Evolutionary conservation across 176 grass and related monocot genomes (phyloP).

Genomic region (Lolium perenne): DNA sequence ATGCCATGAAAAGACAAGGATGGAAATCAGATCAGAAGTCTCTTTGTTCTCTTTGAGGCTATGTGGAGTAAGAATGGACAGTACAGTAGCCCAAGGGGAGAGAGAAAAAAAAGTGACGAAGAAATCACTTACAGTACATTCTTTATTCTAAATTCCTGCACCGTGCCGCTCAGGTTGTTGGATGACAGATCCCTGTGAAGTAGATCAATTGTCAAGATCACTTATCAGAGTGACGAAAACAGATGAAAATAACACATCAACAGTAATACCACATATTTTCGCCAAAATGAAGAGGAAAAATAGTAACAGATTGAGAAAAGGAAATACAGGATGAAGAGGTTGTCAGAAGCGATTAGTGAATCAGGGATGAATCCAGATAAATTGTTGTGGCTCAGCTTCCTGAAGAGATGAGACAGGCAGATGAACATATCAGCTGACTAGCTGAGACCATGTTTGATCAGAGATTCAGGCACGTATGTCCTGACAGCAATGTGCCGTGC

Average conservation of each 20-base stretch:
- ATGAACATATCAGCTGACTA: not conserved
- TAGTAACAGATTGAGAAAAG: not conserved
- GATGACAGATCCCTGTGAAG: constrained; percentile 76
- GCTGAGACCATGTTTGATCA: not conserved
- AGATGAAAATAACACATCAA: constrained; percentile 12
- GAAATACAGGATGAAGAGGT: constrained; percentile 58
- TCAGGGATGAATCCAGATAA: constrained; percentile 75
- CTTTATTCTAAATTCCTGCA: constrained; percentile 37
- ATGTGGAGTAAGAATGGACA: not conserved
- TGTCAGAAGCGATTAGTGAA: constrained; percentile 54
- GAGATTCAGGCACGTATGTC: not conserved
- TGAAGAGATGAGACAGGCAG: constrained; percentile 31
- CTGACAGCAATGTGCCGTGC: not conserved
- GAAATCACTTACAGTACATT: constrained; percentile 50
- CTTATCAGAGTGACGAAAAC: constrained; percentile 3
- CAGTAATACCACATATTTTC: not conserved
- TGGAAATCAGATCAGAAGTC: constrained; percentile 14
- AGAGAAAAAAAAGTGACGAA: constrained; percentile 31
- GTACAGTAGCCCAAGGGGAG: not conserved
- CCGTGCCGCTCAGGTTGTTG: constrained; percentile 79
- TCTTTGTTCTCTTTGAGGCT: not conserved
- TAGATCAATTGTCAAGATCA: constrained; percentile 20
- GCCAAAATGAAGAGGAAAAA: not conserved
- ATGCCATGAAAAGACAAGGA: constrained; percentile 24
- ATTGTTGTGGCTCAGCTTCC: constrained; percentile 79